Base-by-base conservation (phyloP, 176 grass and related monocot species). In the Dactylis glomerata region DNA sequence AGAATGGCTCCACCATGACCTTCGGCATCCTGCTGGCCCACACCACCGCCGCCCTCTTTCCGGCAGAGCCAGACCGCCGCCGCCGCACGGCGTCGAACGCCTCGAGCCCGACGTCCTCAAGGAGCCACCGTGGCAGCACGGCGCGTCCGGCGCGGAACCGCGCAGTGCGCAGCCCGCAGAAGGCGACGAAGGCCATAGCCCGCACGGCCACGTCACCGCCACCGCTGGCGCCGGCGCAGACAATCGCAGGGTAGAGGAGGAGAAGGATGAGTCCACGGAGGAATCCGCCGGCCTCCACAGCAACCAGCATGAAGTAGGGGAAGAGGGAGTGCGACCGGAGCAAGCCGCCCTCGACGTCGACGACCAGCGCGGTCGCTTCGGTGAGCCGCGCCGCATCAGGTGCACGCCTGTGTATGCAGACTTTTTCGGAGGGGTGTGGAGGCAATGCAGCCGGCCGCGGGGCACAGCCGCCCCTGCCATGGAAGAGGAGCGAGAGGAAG, bases 241-340 rank as follows among this genome's bases (percentile, higher is more conserved):
- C 13, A 22, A 80, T 54, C 3, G 8, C 6, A 0, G 94, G 94
- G 81, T 87, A 91, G 0, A 90, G 68, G 26, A 92, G 80, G 4
- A 97, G 77, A 22, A 97, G 77, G 3, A 78, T 30, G 33, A 97
- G 80, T 17, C 81, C 90, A 13, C 94, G 85, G 51, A 87, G 22
- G 78, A 97, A 80, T 23, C 89, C 31, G 0, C 94, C 92, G 10
- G 83, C 88, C 73, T 97, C 94, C 5, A 94, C 65, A 19, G 94
- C 90, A 12, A 94, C 92, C 13, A 94, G 90, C 90, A 97, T 97
- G 92, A 97, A 97, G 90, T 97, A 97, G 41, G 80, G 77, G 74
- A 97, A 97, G 22, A 89, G 86, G 27, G 86, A 86, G 22, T n/a
- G 17, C 37, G 82, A 59, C 30, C 76, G 82, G 49, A 94, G 78